These are phyloP conservation scores for Avena atlantica DNA, from an alignment of 176 grass and related monocot species.

Conservation along the genomic window DNA sequence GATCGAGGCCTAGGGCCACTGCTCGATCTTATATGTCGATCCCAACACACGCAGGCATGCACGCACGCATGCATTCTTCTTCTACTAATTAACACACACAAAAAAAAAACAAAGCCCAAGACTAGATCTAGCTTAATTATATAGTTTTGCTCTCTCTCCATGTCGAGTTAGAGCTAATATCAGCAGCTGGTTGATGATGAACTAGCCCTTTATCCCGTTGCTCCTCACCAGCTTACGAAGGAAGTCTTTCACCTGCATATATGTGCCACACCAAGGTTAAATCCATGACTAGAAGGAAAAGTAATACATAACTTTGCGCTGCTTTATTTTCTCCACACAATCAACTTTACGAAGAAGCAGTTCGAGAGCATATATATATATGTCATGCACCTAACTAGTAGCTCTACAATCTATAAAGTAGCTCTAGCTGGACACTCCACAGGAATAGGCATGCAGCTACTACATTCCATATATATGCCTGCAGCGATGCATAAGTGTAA, in stretches of 20 bases:
- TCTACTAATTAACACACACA: neutral
- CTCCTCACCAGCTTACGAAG: conserved; percentile 45
- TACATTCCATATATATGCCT: conserved; percentile 1
- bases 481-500: neutral
- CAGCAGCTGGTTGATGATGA: neutral
- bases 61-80: neutral
- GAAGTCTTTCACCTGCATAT: conserved; percentile 50
- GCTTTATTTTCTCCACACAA: neutral
- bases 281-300: neutral
- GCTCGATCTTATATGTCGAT: conserved; percentile 22
- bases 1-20: neutral
- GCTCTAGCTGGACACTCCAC: neutral
- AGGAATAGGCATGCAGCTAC: conserved; percentile 10
- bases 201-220: conserved; percentile 7
- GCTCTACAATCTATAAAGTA: neutral
- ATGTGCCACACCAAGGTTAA: neutral
- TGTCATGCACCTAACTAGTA: conserved; percentile 17
- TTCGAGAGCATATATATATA: neutral
- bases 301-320: neutral
- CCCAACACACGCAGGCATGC: neutral
- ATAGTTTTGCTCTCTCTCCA: neutral
- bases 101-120: neutral
- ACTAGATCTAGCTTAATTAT: conserved; percentile 3
- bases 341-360: neutral
- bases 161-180: neutral